phyloP scores from a whole-genome alignment of 176 grass and related monocot genomes.

The Panicum miliaceum region DNA sequence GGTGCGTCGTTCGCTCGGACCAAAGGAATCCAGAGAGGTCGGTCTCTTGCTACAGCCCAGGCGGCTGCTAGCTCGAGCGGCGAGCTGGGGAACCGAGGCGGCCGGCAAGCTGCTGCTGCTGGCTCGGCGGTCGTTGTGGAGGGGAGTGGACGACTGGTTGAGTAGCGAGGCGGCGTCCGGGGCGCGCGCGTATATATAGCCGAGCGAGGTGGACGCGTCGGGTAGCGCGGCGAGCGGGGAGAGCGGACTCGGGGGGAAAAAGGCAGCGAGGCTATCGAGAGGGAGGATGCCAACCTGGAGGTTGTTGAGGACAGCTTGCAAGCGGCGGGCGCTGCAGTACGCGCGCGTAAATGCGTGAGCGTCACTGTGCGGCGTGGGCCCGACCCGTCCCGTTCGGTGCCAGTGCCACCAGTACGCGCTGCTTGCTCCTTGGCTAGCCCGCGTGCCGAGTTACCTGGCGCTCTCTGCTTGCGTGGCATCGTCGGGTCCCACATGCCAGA shows the following conservation, averaged over 20 bases:
- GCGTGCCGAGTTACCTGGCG: neutral
- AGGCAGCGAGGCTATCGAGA: slow-evolving; percentile 5
- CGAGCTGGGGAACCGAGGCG: neutral
- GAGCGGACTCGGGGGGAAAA: neutral
- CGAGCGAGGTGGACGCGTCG: slow-evolving; percentile 38
- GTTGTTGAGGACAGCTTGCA: slow-evolving; percentile 89
- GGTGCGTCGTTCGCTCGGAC: neutral
- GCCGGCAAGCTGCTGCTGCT: neutral
- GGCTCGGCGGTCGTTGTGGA: neutral
- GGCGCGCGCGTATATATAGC: slow-evolving; percentile 32
- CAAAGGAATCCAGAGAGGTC: neutral
- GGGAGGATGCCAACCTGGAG: slow-evolving; percentile 73
- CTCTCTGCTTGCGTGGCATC: slow-evolving; percentile 8
- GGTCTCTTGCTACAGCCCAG: neutral
- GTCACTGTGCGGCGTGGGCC: neutral
- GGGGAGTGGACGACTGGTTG: neutral
- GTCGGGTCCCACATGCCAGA: neutral
- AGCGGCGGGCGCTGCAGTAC: slow-evolving; percentile 20
- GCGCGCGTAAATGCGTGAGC: slow-evolving; percentile 41
- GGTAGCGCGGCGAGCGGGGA: slow-evolving; percentile 26
- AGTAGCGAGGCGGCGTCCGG: slow-evolving; percentile 29
- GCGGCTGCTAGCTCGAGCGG: neutral
- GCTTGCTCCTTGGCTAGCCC: neutral
- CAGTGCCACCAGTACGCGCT: neutral
- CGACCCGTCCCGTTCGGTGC: neutral